These are phyloP conservation scores for Globisporangium nunn DNA, from an alignment of 352 stramenopile species.

Conservation along the genomic window DNA sequence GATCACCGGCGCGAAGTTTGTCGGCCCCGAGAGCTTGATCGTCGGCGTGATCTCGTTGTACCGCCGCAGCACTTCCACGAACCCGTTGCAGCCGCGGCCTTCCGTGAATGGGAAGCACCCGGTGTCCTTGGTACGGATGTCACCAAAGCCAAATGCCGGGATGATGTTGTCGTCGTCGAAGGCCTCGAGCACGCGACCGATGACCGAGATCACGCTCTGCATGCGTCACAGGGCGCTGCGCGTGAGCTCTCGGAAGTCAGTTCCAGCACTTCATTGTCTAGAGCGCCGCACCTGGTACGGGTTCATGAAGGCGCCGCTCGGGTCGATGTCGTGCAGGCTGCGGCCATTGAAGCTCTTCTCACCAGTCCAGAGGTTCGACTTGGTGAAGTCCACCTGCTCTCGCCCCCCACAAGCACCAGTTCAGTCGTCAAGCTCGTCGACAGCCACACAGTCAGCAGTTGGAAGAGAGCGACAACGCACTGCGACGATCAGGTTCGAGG, in stretches of 20 bases:
- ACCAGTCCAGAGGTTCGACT: constrained; percentile 64
- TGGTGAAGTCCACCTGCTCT: constrained; percentile 58
- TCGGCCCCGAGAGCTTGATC: constrained; percentile 46
- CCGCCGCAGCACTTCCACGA: constrained; percentile 43
- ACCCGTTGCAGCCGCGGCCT: constrained; percentile 37
- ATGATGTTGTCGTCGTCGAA: constrained; percentile 84
- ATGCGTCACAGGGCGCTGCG: too few relatives aligned
- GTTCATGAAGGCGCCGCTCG: constrained; percentile 32
- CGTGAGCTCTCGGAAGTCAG: too few relatives aligned
- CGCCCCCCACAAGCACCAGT: neutral
- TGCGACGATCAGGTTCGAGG: constrained; percentile 61
- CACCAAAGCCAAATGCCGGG: constrained; percentile 60
- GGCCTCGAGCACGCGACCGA: constrained; percentile 58
- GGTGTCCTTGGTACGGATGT: constrained; percentile 36
- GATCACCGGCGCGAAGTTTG: constrained; percentile 69
- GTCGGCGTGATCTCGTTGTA: constrained; percentile 59
- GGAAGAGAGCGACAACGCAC: constrained; percentile 11
- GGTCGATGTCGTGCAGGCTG: constrained; percentile 52
- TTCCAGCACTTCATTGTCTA: neutral
- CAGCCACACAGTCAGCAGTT: neutral
- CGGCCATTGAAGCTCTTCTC: constrained; percentile 51
- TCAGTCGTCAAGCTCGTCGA: neutral
- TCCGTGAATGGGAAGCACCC: constrained; percentile 40
- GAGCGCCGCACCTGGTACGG: constrained; percentile 42
- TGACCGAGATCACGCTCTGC: constrained; percentile 66